These are phyloP conservation scores for Aurantiochytrium sp. DNA, from an alignment of 108 stramenopile genomes.

Conservation along the genomic window DNA sequence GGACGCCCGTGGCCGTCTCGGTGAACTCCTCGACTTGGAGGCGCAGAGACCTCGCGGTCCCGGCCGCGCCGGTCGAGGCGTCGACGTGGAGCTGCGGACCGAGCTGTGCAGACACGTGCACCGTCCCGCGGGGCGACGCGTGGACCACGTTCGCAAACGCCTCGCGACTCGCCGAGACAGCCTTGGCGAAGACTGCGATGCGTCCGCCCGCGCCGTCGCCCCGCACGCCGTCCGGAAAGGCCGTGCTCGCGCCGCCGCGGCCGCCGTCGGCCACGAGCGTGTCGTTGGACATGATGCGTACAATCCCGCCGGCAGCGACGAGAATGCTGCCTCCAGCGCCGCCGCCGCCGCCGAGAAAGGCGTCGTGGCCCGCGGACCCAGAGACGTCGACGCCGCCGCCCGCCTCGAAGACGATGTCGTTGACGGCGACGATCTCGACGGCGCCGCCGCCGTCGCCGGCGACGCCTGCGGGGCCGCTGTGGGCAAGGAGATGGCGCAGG, in stretches of 20 bases:
- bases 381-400: constrained; percentile 54
- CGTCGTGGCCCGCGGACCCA: constrained; percentile 61
- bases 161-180: constrained; percentile 35
- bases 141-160: background rate
- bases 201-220: constrained; percentile 74
- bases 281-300: constrained; percentile 46
- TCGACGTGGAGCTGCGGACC: constrained; percentile 42
- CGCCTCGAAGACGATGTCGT: constrained; percentile 65
- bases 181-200: constrained; percentile 64
- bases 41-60: background rate
- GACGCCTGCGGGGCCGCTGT: constrained; percentile 60
- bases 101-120: constrained; percentile 30
- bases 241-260: constrained; percentile 55
- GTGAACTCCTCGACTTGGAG: background rate
- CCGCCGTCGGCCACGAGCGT: constrained; percentile 62
- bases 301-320: constrained; percentile 62
- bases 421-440: constrained; percentile 82
- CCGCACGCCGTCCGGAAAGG: constrained; percentile 43
- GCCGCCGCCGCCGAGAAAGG: constrained; percentile 68
- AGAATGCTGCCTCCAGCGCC: constrained; percentile 69
- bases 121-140: constrained; percentile 28
- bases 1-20: background rate
- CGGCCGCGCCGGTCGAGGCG: constrained; percentile 40
- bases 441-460: constrained; percentile 85
- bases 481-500: background rate